phyloP scores from a whole-genome alignment of 495 filamentous ascomycete species.

The Glutinoglossum americanum region DNA sequence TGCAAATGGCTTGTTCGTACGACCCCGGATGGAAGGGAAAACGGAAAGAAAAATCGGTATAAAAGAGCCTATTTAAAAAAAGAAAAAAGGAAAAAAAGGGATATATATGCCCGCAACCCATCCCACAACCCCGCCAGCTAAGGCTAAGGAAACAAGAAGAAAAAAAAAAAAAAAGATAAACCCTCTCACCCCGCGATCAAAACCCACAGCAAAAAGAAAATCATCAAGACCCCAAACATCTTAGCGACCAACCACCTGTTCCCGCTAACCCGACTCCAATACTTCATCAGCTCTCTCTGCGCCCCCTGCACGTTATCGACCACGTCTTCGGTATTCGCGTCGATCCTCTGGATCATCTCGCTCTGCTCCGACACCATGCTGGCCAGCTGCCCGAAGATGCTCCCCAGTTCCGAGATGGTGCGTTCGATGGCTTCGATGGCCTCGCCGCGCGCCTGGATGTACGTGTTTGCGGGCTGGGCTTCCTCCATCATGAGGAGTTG shows the following conservation, averaged over 20 bases:
- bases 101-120: no score
- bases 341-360: constrained; percentile 60
- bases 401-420: constrained; percentile 82
- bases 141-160: no score
- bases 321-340: constrained; percentile 88
- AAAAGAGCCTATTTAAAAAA: no score
- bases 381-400: constrained; percentile 92
- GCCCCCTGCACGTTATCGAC: constrained; percentile 95
- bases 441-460: constrained; percentile 82
- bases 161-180: no score
- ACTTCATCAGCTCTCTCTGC: constrained; percentile 84
- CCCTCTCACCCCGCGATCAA: constrained; percentile 15
- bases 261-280: constrained; percentile 80
- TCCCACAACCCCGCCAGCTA: no score
- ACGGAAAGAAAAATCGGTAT: no score
- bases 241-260: constrained; percentile 96
- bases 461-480: constrained; percentile 60
- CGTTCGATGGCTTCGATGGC: constrained; percentile 93
- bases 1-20: no score
- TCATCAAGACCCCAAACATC: constrained; percentile 88
- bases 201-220: constrained; percentile 24
- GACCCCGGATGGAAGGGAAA: no score
- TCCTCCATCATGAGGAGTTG: constrained; percentile 93
- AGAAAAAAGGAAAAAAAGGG: no score
- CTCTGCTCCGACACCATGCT: constrained; percentile 94